phyloP scores from a whole-genome alignment of 2,329 filamentous ascomycete species.

The Colletotrichum sp. region DNA sequence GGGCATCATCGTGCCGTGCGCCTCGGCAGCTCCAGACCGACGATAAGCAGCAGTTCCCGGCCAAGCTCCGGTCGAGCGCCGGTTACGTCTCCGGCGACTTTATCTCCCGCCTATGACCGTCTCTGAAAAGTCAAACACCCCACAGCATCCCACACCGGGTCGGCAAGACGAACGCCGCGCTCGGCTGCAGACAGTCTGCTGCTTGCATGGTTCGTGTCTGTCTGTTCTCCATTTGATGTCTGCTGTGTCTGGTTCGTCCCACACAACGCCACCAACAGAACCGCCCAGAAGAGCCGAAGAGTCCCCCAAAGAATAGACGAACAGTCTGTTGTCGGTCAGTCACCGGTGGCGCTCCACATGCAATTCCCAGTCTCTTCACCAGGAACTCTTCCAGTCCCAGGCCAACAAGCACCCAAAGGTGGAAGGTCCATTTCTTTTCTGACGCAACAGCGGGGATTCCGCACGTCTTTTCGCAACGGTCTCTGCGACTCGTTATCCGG shows the following conservation, averaged over 20 bases:
- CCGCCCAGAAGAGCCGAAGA: not conserved
- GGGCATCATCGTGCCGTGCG: not conserved
- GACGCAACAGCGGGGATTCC: constrained; percentile 16
- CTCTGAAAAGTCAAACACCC: not conserved
- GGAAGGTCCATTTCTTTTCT: constrained; percentile 11
- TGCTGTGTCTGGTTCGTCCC: not conserved
- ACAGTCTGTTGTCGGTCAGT: not conserved
- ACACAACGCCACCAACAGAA: not conserved
- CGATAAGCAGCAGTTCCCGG: constrained; percentile 12
- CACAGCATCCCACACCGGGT: not conserved
- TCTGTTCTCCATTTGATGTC: not conserved
- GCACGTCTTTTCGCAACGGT: constrained; percentile 10
- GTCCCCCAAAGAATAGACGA: not conserved
- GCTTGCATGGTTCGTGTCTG: not conserved
- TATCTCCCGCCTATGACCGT: constrained; percentile 10
- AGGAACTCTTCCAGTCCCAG: not conserved
- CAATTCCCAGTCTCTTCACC: not conserved
- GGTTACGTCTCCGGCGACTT: not conserved
- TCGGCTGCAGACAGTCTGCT: constrained; percentile 1
- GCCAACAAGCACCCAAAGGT: not conserved
- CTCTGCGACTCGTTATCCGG: not conserved
- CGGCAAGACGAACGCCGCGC: constrained; percentile 12
- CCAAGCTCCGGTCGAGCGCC: constrained; percentile 4
- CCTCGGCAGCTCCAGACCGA: not conserved
- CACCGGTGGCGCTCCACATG: constrained; percentile 1